A percentile compares a stretch with the other conserved stretches of the same genome.
Evolutionary conservation across 345 rosid genomes (phyloP).

Genomic region (Draba incana): DNA sequence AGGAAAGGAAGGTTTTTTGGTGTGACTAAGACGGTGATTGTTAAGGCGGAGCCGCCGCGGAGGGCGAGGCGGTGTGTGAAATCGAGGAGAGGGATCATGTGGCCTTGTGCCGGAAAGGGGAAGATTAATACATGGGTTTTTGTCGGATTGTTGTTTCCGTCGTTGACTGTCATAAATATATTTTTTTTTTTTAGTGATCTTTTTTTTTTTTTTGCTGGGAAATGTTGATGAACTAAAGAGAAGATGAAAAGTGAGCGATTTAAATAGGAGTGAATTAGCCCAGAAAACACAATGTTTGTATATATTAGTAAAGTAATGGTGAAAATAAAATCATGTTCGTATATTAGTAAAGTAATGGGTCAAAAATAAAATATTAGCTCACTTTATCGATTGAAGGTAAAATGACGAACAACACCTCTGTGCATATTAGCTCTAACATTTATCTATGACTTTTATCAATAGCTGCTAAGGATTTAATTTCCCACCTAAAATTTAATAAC

Average conservation of each 20-base stretch:
- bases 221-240: not conserved
- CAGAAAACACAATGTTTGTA: too few relatives aligned
- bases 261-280: too few relatives aligned
- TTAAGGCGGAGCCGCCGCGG: constrained; percentile 32
- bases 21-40: constrained; percentile 46
- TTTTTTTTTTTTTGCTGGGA: not conserved
- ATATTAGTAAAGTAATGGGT: too few relatives aligned
- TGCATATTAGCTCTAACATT: too few relatives aligned
- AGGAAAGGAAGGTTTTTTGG: constrained; percentile 48
- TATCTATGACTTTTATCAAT: too few relatives aligned
- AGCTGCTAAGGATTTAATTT: too few relatives aligned
- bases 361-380: too few relatives aligned
- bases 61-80: constrained; percentile 44
- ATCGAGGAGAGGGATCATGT: constrained; percentile 50
- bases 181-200: not conserved
- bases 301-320: too few relatives aligned
- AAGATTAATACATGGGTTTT: constrained; percentile 41
- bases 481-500: too few relatives aligned
- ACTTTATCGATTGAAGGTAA: too few relatives aligned
- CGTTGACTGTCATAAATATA: constrained; percentile 31
- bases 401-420: too few relatives aligned
- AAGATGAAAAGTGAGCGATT: not conserved
- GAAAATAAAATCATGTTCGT: too few relatives aligned
- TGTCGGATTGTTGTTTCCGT: not conserved
- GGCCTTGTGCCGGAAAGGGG: constrained; percentile 59